Base-by-base conservation (phyloP, 1,284 basidiomycete genomes). In the Inonotus hispidus region DNA sequence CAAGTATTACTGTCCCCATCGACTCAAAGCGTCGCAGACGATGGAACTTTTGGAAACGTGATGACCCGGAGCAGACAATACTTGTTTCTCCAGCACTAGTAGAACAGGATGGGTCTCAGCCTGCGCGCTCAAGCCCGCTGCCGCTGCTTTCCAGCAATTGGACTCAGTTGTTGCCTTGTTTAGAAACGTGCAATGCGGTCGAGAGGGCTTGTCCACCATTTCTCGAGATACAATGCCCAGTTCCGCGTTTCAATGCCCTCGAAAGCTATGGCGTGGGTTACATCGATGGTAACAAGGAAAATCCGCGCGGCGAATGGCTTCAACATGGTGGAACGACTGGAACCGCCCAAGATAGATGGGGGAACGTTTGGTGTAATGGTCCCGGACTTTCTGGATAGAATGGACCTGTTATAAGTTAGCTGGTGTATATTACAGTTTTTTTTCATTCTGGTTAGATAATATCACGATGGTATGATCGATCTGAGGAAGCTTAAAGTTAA, bases 141-240 rank as follows among this genome's bases (percentile, higher is more conserved):
- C 80, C 82, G 5, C 63, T 74, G 13, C 73, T 79, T 63, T 68
- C 68, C 14, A 65, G 73, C 11, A 92, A 90, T 71, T 64, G 58
- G 58, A 75, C 72, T 13, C 79, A 83, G 70, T 75, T 94, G 8
- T 72, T 91, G 38, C 92, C 92, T 2, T 94, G 92, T 70, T 73
- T 94, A 13, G 86, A 90, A 71, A 83, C 80, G 32, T 95, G 92
- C 73, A 82, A 85, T 35, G 78, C 80, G 0, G 85, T 82, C 14
- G 90, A 92, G 69, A 80, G 92, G 35, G 81, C 84, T 23, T 94
- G 92, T 71, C 92, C 92, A 2, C 77, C 79, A 27, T 83, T 87
- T 65, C 68, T 95, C 21, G 79, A 81, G 2, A 90, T 93, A 72
- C 76, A 78, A 64, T 95, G 92, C 68, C 92, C 92, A 1, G 68